These are phyloP conservation scores for Chrysosporium queenslandicum DNA, from an alignment of 2,329 filamentous ascomycete species.

Conservation along the genomic window DNA sequence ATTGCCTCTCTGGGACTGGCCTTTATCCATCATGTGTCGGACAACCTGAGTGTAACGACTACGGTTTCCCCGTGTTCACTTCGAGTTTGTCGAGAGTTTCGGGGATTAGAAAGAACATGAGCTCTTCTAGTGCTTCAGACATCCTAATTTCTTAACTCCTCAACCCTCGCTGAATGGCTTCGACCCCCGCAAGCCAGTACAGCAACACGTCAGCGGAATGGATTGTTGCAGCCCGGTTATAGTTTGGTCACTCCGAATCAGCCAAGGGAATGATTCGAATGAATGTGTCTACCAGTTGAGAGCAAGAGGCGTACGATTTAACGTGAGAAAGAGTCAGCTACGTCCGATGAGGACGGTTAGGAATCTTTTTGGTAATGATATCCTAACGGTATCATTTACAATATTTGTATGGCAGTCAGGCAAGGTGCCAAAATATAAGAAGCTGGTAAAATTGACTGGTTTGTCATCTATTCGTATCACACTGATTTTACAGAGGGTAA, in stretches of 20 bases:
- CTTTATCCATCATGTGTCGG: too few relatives aligned
- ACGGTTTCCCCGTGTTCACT: too few relatives aligned
- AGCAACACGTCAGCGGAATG: not conserved
- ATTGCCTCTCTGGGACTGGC: too few relatives aligned
- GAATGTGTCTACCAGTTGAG: too few relatives aligned
- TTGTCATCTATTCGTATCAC: too few relatives aligned
- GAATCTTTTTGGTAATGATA: not conserved
- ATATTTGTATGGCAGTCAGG: not conserved
- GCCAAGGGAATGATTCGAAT: not conserved
- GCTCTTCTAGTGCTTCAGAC: not conserved
- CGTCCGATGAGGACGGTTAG: not conserved
- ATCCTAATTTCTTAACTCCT: not conserved
- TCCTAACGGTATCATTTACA: not conserved
- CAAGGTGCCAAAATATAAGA: not conserved
- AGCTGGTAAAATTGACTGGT: not conserved
- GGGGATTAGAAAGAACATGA: not conserved
- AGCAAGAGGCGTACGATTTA: not conserved
- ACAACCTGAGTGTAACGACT: too few relatives aligned
- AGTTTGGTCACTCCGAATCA: not conserved
- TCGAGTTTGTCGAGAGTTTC: not conserved
- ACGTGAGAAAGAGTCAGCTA: not conserved
- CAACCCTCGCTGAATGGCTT: not conserved
- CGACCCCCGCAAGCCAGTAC: not conserved
- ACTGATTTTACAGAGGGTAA: not conserved
- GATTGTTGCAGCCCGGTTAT: not conserved